A percentile compares a stretch with the other conserved stretches of the same genome.
Evolutionary conservation across 2,329 filamentous ascomycete species (phyloP).

Genomic region (Penicillium nordicum): DNA sequence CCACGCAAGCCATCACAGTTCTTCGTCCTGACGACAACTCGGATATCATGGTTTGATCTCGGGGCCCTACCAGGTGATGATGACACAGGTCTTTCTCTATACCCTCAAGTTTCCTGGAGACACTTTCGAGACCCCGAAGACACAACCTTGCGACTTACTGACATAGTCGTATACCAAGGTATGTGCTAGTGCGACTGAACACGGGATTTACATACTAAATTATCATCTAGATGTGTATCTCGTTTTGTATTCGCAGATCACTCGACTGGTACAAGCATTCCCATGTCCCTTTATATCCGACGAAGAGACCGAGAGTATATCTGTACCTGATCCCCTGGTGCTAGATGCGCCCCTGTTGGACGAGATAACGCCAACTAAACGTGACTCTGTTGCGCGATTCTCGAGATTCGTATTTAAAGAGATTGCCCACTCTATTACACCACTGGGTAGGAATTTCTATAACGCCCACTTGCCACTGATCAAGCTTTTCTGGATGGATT

Average conservation of each 20-base stretch:
- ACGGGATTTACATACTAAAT: constrained; percentile 5
- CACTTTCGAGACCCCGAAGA: constrained; percentile 57
- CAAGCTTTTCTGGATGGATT: constrained; percentile 37
- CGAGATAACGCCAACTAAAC: constrained; percentile 5
- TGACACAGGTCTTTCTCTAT: constrained; percentile 29
- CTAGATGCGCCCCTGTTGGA: constrained; percentile 28
- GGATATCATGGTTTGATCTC: constrained; percentile 47
- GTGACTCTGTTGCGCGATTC: constrained; percentile 18
- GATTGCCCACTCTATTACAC: constrained; percentile 24
- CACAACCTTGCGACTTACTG: constrained; percentile 45
- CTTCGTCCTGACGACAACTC: constrained; percentile 54
- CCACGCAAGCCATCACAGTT: constrained; percentile 42
- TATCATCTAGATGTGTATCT: constrained; percentile 33
- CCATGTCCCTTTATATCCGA: constrained; percentile 28
- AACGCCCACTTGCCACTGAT: constrained; percentile 27
- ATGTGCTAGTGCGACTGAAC: constrained; percentile 8
- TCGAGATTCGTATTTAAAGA: constrained; percentile 36
- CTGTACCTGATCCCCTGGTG: constrained; percentile 34
- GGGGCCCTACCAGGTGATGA: constrained; percentile 20
- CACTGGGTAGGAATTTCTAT: constrained; percentile 15
- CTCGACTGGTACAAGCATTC: constrained; percentile 32
- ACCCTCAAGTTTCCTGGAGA: constrained; percentile 46
- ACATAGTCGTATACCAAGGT: constrained; percentile 35
- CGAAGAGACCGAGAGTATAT: constrained; percentile 19
- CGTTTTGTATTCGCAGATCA: constrained; percentile 41